Percentiles rank a stretch among this genome's conserved stretches.
Evolutionary conservation across 78 protist species (phyloP).

Genomic region (Dictyostelium brefeldianum): DNA sequence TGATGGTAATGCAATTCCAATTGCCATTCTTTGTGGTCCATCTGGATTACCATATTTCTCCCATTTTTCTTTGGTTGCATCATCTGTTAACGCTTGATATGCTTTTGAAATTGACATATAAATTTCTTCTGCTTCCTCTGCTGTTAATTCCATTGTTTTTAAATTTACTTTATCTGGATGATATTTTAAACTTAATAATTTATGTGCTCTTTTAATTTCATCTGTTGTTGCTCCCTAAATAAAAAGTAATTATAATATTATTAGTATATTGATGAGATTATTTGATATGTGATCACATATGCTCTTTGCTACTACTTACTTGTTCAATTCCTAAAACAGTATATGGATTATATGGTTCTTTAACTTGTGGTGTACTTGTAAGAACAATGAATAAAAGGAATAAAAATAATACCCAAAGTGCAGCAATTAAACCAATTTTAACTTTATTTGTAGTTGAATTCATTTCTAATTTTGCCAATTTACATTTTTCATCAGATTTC

Average conservation of each 20-base stretch:
- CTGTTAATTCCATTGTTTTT: not conserved
- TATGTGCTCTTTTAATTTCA: slow-evolving; percentile 79
- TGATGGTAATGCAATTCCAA: slow-evolving; percentile 85
- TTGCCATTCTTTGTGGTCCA: slow-evolving; percentile 76
- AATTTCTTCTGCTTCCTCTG: slow-evolving; percentile 16
- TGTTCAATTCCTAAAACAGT: slow-evolving; percentile 5
- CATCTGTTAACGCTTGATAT: slow-evolving; percentile 67
- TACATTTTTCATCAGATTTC: not conserved
- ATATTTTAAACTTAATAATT: slow-evolving; percentile 13
- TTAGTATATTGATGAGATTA: not conserved
- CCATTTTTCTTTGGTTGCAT: slow-evolving; percentile 68
- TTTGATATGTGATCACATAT: not conserved
- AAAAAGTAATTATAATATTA: not conserved
- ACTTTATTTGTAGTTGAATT: not conserved
- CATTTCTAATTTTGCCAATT: not conserved
- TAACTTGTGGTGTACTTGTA: not conserved
- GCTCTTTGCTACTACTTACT: too few species aligned
- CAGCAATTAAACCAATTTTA: slow-evolving; percentile 1
- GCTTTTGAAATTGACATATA: slow-evolving; percentile 79
- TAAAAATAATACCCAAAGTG: slow-evolving; percentile 17
- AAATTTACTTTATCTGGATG: slow-evolving; percentile 80
- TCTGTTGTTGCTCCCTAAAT: slow-evolving; percentile 51
- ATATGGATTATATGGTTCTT: slow-evolving; percentile 71
- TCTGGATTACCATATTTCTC: slow-evolving; percentile 89
- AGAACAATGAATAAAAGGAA: not conserved